Percentiles rank a stretch among this genome's conserved stretches.
These are phyloP conservation scores for Candida boidinii DNA, from an alignment of 805 yeast species.

Conservation along the genomic window DNA sequence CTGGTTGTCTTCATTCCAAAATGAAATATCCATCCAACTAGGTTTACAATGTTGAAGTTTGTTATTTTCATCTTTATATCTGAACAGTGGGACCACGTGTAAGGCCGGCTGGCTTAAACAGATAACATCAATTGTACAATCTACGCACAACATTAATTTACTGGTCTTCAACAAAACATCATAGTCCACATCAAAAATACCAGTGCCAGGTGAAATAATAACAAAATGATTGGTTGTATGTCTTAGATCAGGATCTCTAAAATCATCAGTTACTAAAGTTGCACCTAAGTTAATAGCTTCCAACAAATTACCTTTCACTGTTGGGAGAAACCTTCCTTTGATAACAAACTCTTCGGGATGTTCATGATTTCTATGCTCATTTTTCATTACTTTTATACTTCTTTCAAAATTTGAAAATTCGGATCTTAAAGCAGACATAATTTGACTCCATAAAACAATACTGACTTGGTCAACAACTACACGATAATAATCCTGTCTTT, in stretches of 20 bases:
- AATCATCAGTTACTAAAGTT: slow-evolving; percentile 66
- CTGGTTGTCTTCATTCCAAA: slow-evolving; percentile 58
- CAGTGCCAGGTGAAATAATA: slow-evolving; percentile 86
- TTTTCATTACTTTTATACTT: slow-evolving; percentile 50
- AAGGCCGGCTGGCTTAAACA: slow-evolving; percentile 87
- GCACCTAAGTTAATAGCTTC: slow-evolving; percentile 85
- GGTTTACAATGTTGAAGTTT: slow-evolving; percentile 72
- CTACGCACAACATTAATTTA: slow-evolving; percentile 64
- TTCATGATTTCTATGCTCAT: slow-evolving; percentile 24
- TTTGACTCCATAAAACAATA: slow-evolving; percentile 81
- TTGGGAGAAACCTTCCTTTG: slow-evolving; percentile 66
- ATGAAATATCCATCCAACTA: slow-evolving; percentile 91
- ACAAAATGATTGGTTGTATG: slow-evolving; percentile 90
- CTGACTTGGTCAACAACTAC: slow-evolving; percentile 94
- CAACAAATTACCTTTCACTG: slow-evolving; percentile 80
- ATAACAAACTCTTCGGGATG: slow-evolving; percentile 30
- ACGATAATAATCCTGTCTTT: slow-evolving; percentile 72
- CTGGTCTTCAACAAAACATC: slow-evolving; percentile 69
- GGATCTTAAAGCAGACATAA: slow-evolving; percentile 76
- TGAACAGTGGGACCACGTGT: slow-evolving; percentile 83
- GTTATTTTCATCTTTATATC: slow-evolving; percentile 50
- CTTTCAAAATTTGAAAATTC: slow-evolving; percentile 80
- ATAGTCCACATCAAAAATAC: slow-evolving; percentile 86
- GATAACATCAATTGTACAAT: slow-evolving; percentile 80
- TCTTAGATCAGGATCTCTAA: slow-evolving; percentile 76